These are phyloP conservation scores for Didymellaceae sp. DNA, from an alignment of 2,329 filamentous ascomycete genomes.

Conservation along the genomic window DNA sequence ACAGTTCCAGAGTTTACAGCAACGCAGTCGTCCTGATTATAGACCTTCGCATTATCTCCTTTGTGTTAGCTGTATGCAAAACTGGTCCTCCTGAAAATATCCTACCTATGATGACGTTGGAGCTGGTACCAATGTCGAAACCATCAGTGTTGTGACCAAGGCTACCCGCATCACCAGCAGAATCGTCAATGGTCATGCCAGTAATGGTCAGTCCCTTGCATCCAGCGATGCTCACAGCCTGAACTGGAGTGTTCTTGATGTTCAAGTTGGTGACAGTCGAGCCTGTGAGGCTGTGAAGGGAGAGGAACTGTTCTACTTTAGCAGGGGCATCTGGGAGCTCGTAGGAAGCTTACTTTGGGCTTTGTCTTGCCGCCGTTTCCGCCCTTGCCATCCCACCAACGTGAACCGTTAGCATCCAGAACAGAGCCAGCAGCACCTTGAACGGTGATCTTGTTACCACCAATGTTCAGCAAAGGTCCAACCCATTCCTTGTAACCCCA, in stretches of 20 bases:
- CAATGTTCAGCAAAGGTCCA: conserved; percentile 67
- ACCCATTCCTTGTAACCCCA: conserved; percentile 71
- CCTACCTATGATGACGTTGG: conserved; percentile 57
- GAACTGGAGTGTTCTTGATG: conserved; percentile 62
- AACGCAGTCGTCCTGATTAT: conserved; percentile 66
- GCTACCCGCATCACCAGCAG: conserved; percentile 54
- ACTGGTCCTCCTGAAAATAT: no score
- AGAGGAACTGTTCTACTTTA: conserved; percentile 55
- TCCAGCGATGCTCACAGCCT: conserved; percentile 57
- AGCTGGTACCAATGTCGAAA: conserved; percentile 61
- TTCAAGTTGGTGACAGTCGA: conserved; percentile 59
- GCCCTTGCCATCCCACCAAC: conserved; percentile 59
- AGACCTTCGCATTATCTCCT: conserved; percentile 58
- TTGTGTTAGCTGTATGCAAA: no score
- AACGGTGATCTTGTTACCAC: conserved; percentile 65
- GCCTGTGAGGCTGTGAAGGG: conserved; percentile 58
- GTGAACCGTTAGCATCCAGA: conserved; percentile 63
- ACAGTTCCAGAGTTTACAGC: conserved; percentile 62
- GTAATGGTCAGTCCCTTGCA: conserved; percentile 54
- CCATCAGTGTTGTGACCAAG: conserved; percentile 60
- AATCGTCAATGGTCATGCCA: conserved; percentile 63
- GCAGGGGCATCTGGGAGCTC: neutral
- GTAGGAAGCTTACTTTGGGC: conserved; percentile 27
- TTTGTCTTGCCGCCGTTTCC: conserved; percentile 52
- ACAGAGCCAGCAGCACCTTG: conserved; percentile 62